phyloP scores from a whole-genome alignment of 805 yeast genomes.

The Yarrowia bubula region DNA sequence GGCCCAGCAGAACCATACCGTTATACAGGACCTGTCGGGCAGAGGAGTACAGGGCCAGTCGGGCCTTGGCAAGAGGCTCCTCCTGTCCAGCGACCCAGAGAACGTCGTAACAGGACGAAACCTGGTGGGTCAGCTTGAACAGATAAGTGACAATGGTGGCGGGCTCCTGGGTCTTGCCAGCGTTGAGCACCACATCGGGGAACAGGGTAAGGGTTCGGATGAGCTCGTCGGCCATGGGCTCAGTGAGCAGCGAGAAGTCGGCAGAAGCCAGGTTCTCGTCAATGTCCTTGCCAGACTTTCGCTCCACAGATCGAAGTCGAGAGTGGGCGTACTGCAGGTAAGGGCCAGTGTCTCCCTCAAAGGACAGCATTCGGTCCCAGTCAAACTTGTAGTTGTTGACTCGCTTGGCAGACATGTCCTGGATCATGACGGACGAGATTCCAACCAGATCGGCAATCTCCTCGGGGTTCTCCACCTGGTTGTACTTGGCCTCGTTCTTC shows the following conservation, averaged over 20 bases:
- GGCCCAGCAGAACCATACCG: slow-evolving; percentile 85
- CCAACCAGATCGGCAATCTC: slow-evolving; percentile 94
- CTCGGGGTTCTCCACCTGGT: slow-evolving; percentile 91
- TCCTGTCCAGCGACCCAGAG: slow-evolving; percentile 97
- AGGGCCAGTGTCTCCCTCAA: slow-evolving; percentile 99
- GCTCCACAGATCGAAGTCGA: slow-evolving; percentile 88
- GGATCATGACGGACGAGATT: slow-evolving; percentile 96
- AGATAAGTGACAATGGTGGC: slow-evolving; percentile 90
- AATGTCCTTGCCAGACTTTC: slow-evolving; percentile 56
- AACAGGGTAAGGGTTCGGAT: slow-evolving; percentile 80
- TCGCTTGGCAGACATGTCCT: slow-evolving; percentile 97
- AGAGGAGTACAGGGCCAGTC: slow-evolving; percentile 85
- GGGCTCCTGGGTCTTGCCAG: slow-evolving; percentile 84
- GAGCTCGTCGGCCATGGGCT: slow-evolving; percentile 67
- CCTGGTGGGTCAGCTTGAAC: slow-evolving; percentile 88
- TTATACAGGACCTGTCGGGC: slow-evolving; percentile 86
- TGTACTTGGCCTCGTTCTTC: slow-evolving; percentile 83
- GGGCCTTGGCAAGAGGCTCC: slow-evolving; percentile 78
- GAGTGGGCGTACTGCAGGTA: slow-evolving; percentile 98
- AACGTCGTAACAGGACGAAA: slow-evolving; percentile 92
- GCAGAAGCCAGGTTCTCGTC: slow-evolving; percentile 42
- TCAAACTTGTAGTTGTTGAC: slow-evolving; percentile 93
- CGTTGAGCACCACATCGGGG: slow-evolving; percentile 84
- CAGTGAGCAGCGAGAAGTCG: slow-evolving; percentile 61
- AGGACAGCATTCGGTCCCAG: slow-evolving; percentile 97